Evolutionary conservation across 257 asterid species (phyloP), one percentile per base, ranked within the genome.

Genomic region (Echites panduratus): DNA sequence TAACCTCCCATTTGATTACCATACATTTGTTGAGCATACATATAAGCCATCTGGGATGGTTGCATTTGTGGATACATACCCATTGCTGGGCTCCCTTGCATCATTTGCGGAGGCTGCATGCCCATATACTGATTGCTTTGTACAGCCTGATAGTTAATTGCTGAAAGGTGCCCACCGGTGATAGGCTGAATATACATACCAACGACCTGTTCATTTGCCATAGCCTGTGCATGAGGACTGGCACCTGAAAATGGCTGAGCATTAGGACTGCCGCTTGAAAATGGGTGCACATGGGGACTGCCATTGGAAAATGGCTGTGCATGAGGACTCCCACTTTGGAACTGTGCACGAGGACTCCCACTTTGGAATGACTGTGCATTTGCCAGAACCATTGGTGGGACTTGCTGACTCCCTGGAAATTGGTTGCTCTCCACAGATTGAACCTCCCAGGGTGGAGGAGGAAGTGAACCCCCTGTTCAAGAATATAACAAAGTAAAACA

Each of bases 381-480:
- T 13, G 78, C 68, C 5, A 68, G 73, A 20, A 71, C 73, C 71
- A 75, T 83, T 75, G 77, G 93, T 27, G 74, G 58, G 73, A 41
- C 79, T 75, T 89, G 95, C 72, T 83, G 92, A 79, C 77, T 78
- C 47, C 73, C 76, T 27, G 80, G 48, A 26, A 82, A 79, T 70
- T 79, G 79, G 77, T 80, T 70, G 64, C 57, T 78, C 38, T 91
- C 96, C 12, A 82, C 43, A 38, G 85, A 59, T 76, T 88, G 91
- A 44, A 84, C 88, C 81, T 94, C 98, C 98, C 98, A 94, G 17
- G 98, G 98, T 32, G 97, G 98, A 41, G 96, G 97, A 65, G 98
- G 98, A 49, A 91, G 66, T 5, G 91, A 72, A 65, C 76, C 80
- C 27, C 85, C 79, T 68, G 81, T 79, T 75, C 69, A 73, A 65